These are phyloP conservation scores for Pythium chondricola DNA, from an alignment of 352 stramenopile species.

Conservation along the genomic window DNA sequence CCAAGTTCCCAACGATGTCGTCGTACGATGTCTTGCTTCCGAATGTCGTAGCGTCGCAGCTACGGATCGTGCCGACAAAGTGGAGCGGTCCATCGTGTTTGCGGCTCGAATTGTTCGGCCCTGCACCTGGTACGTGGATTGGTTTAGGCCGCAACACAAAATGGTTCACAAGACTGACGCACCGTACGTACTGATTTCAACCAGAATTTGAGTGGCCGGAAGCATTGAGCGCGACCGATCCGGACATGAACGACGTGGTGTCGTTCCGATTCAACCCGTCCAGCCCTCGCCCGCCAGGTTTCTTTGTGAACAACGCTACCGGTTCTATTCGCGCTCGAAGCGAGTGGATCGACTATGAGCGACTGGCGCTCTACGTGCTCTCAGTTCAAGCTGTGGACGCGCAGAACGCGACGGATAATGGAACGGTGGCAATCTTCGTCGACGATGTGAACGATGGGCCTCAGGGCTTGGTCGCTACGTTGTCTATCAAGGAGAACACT, in stretches of 20 bases:
- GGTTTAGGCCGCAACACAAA: neutral
- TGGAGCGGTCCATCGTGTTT: conserved; percentile 35
- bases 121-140: conserved; percentile 25
- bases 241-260: conserved; percentile 9
- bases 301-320: conserved; percentile 9
- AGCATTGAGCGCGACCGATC: conserved; percentile 8
- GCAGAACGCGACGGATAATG: conserved; percentile 4
- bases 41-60: conserved; percentile 27
- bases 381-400: conserved; percentile 3
- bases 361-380: neutral
- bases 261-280: conserved; percentile 1
- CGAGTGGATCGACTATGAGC: conserved; percentile 24
- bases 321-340: conserved; percentile 8
- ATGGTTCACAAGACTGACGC: neutral
- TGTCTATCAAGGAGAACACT: conserved; percentile 15
- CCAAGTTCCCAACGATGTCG: neutral
- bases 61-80: conserved; percentile 34
- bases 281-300: conserved; percentile 7
- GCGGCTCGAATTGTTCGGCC: conserved; percentile 37
- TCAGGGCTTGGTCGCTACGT: neutral
- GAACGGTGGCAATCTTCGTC: neutral
- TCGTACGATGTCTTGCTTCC: conserved; percentile 13
- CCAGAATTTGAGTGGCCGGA: conserved; percentile 5
- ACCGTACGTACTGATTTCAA: neutral
- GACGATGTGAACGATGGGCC: conserved; percentile 18